Evolutionary conservation across 163 green algal species (phyloP).

Genomic region (Chloromonas sp.): DNA sequence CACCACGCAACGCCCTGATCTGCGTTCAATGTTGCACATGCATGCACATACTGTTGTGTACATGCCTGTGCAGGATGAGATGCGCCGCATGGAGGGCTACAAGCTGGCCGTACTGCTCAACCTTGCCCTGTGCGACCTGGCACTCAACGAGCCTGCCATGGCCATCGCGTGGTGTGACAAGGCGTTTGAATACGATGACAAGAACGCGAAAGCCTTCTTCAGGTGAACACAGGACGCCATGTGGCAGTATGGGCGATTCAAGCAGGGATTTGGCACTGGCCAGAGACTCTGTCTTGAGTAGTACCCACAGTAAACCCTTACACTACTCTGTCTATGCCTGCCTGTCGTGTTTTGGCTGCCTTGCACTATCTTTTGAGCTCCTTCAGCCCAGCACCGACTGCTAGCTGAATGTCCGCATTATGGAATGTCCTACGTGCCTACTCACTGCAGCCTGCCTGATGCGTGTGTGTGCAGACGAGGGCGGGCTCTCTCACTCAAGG

Average conservation of each 20-base stretch:
- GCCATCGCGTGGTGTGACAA: constrained; percentile 64
- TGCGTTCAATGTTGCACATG: too few species aligned
- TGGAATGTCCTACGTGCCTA: too few species aligned
- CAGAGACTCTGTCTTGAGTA: not conserved
- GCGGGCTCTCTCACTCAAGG: constrained; percentile 39
- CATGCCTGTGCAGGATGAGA: constrained; percentile 5
- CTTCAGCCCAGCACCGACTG: too few species aligned
- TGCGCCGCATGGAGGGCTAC: constrained; percentile 22
- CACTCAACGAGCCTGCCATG: constrained; percentile 46
- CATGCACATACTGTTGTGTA: too few species aligned
- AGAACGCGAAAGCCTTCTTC: constrained; percentile 36
- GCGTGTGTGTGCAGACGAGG: constrained; percentile 11
- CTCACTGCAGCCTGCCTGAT: too few species aligned
- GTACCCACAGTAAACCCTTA: not conserved
- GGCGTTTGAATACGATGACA: constrained; percentile 43
- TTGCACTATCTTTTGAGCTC: too few species aligned
- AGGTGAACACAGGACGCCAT: constrained; percentile 3
- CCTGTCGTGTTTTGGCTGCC: not conserved
- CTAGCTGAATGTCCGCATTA: too few species aligned
- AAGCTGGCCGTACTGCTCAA: constrained; percentile 63
- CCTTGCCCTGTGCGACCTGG: constrained; percentile 53
- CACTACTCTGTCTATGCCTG: not conserved
- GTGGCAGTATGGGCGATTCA: not conserved
- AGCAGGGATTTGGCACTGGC: not conserved
- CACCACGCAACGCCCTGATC: too few species aligned